Base-by-base conservation (phyloP, 306 rosid species). In the Coriaria nepalensis region DNA sequence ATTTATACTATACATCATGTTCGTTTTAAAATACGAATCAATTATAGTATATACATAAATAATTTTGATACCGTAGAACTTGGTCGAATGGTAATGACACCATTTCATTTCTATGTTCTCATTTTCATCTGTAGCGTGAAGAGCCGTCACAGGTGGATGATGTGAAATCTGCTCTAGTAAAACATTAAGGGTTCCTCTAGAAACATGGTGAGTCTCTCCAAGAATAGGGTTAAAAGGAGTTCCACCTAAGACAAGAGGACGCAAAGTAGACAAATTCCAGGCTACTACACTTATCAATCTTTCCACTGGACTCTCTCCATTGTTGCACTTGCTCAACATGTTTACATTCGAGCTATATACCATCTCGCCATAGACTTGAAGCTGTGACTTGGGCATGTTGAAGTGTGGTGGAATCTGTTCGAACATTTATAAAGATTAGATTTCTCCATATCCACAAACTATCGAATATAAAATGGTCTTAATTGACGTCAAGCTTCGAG, bases 181-280 rank as follows among this genome's bases (percentile, higher is more conserved):
- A 6, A 90, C 71, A 8, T 78, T 77, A 37, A 90, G 78, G 50
- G 49, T 59, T 40, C 82, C 86, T 7, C 68, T 63, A 8, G 95
- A 74, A 47, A 73, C 92, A 76, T 90, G 93, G 67, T 84, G 95
- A 0, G 95, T 90, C 75, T 90, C 97, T 11, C 97, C 97, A 45
- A 88, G 93, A 72, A 61, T 70, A 10, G 97, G 93, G 53, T 68
- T 84, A 49, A 59, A 81, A 5, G 93, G 95, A 57, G 84, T 78
- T 57, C 70, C 49, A 0, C 93, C 95, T 40, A 78, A 78, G 32
- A 60, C 44, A 9, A 55, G 5, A 33, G 95, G 95, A 43, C 95
- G 95, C 12, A 75, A 61, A 37, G 65, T 81, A 38, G 97, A 88
- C 10, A 88, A 74, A 56, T 68, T 74, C 97, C 95, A 88, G 8